phyloP scores from a whole-genome alignment of 2,329 filamentous ascomycete species.

The Davidsoniella eucalypti region DNA sequence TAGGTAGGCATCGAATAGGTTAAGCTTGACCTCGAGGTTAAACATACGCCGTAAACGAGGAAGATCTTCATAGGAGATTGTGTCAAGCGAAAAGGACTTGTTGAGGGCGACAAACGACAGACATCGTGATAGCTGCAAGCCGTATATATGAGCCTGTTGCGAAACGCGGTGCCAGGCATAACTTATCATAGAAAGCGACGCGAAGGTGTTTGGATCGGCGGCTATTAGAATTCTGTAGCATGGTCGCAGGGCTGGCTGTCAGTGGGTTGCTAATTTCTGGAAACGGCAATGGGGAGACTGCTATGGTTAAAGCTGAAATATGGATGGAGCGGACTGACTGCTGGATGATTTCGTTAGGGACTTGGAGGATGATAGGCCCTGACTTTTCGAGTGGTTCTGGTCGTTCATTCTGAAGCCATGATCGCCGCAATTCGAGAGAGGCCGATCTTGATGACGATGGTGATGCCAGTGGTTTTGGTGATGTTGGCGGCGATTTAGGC shows the following conservation, averaged over 20 bases:
- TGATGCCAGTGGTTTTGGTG: neutral
- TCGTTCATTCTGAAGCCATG: neutral
- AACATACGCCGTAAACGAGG: conserved; percentile 48
- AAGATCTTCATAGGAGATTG: conserved; percentile 33
- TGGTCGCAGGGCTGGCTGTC: conserved; percentile 7
- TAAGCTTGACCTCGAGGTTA: conserved; percentile 53
- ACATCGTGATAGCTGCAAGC: conserved; percentile 43
- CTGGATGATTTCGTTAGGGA: conserved; percentile 54
- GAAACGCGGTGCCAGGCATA: conserved; percentile 48
- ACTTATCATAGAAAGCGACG: conserved; percentile 49
- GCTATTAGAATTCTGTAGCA: conserved; percentile 39
- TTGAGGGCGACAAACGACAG: conserved; percentile 40
- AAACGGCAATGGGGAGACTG: conserved; percentile 17
- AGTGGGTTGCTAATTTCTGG: neutral
- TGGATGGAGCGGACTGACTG: conserved; percentile 29
- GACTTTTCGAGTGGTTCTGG: neutral
- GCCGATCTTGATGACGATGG: neutral
- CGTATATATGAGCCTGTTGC: conserved; percentile 46
- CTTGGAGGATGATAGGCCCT: conserved; percentile 30
- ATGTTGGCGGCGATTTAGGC: neutral
- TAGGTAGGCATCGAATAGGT: conserved; percentile 61
- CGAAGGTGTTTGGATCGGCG: conserved; percentile 46
- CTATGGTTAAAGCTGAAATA: neutral
- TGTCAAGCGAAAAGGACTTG: conserved; percentile 20
- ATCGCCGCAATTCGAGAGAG: neutral